Evolutionary conservation across 345 rosid genomes (phyloP), one percentile per base, ranked within the genome.

Genomic region (Moricandia arvensis): DNA sequence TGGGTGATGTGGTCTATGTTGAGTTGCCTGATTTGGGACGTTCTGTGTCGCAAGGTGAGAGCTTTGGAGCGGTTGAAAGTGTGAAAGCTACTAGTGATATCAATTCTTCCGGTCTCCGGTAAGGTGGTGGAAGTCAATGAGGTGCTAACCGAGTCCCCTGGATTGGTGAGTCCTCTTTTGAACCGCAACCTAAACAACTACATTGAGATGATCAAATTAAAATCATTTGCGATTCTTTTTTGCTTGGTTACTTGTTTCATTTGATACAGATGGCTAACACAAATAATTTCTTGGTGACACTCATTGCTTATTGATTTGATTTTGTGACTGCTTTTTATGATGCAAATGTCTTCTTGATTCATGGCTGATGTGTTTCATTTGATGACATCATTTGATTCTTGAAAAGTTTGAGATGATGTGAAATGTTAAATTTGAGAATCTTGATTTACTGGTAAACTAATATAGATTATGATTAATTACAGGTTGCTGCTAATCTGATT

Each of bases 51-150:
- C 94, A 96, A 53, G 99, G 96, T 5, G 78, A 71, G 66, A 72
- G 94, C 60, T 96, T 96, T 73, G 98, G 99, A 43, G 99, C 99
- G 1, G 97, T 96, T 37, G 99, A 96, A 76, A 96, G 99, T 76
- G 99, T 96, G 59, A 96, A 96, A 88, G 99, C 99, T 54, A 89
- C 97, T 5, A 96, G 99, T 68, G 99, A 96, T 84, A 61, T 96
- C 61, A 83, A 87, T 81, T 91, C 97, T 66, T 66, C 99, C 99
- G 5, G 85, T 96, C 81, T 93, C 97, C 0, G 99, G 99, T 34
- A 87, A 73, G 26, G 97, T 96, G 30, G 74, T 89, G 66, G 91
- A 86, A 76, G 87, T 93, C 60, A 96, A 96, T 59, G 87, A 83
- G 73, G 85, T 79, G 49, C 90, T 96, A 31, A 81, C 6, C 12